These are phyloP conservation scores for Paecilomyces formosus DNA, from an alignment of 2,329 filamentous ascomycete species.

Conservation along the genomic window DNA sequence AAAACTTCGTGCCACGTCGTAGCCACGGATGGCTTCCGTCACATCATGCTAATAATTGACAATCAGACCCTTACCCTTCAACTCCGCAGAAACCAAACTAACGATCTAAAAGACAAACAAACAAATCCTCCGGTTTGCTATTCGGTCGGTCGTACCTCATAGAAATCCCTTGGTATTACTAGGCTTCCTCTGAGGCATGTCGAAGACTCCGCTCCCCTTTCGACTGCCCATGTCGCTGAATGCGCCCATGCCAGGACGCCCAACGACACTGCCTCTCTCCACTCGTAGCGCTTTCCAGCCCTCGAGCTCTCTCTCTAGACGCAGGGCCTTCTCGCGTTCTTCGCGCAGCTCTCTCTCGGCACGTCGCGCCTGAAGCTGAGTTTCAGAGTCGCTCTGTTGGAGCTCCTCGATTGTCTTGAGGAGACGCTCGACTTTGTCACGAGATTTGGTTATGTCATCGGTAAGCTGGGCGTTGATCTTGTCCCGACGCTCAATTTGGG, in stretches of 20 bases:
- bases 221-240: slow-evolving; percentile 34
- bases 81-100: slow-evolving; percentile 3
- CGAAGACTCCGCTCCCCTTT: slow-evolving; percentile 29
- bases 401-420: slow-evolving; percentile 89
- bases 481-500: slow-evolving; percentile 86
- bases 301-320: slow-evolving; percentile 83
- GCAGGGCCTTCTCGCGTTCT: slow-evolving; percentile 71
- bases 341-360: slow-evolving; percentile 86
- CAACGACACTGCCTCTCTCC: slow-evolving; percentile 46
- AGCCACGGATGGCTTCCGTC: slow-evolving; percentile 3
- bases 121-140: slow-evolving; percentile 1
- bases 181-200: slow-evolving; percentile 58
- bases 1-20: background rate
- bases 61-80: slow-evolving; percentile 2
- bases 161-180: slow-evolving; percentile 76
- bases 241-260: slow-evolving; percentile 18
- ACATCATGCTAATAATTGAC: slow-evolving; percentile 5
- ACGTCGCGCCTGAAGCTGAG: slow-evolving; percentile 72
- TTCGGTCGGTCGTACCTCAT: slow-evolving; percentile 26
- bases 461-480: slow-evolving; percentile 73
- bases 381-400: slow-evolving; percentile 74
- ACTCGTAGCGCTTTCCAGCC: slow-evolving; percentile 66
- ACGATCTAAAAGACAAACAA: background rate
- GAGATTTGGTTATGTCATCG: slow-evolving; percentile 76
- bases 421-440: slow-evolving; percentile 85